Base-by-base conservation (phyloP, 2,329 filamentous ascomycete species). In the Fusarium chlamydosporum region DNA sequence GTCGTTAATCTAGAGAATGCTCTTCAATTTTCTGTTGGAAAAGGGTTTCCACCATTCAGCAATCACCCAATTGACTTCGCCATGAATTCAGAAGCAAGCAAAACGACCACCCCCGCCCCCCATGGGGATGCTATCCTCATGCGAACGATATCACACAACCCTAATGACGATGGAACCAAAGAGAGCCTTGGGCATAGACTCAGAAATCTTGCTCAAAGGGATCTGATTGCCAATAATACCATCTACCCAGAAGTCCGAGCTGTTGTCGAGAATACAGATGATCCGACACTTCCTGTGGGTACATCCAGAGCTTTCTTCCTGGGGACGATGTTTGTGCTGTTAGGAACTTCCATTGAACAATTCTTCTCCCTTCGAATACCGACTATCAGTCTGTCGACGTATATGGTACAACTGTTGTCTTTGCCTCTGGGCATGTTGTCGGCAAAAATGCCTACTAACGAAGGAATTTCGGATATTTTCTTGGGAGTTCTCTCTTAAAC, bases 201-300 rank as follows among this genome's bases (percentile, higher is more conserved):
- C 3, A 23, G 62, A 40, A 40, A 13, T 7, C 67, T 84, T 9
- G 56, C 45, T 6, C 67, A 75, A 12, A 62, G 51, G 33, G 65
- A 75, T 3, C 63, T 80, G 7, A 72, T 77, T 35, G 72, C 74
- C 7, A 77, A 79, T 56, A 77, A 78, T 61, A 80, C 77, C 29
- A 73, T 80, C 7, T 80, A 81, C 62, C 71, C 80, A 45, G 79
- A 82, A 69, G 82, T 83, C n/a, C 79, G 82, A 38, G 80, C 82
- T 29, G 80, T 83, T 3, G 82, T 84, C 6, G 76, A 81, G 23
- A 78, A 81, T 13, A 78, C 78, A 2, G 82, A 84, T 56, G 82
- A 83, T 27, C 67, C 74, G 0, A 73, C 72, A 18, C 74, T 80
- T 1, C 81, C 81, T 4, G 79, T 79, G 11, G 78, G 77, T n/a